Conservation (phyloP, 352 stramenopile genomes). For the Phytophthora pisi region DNA sequence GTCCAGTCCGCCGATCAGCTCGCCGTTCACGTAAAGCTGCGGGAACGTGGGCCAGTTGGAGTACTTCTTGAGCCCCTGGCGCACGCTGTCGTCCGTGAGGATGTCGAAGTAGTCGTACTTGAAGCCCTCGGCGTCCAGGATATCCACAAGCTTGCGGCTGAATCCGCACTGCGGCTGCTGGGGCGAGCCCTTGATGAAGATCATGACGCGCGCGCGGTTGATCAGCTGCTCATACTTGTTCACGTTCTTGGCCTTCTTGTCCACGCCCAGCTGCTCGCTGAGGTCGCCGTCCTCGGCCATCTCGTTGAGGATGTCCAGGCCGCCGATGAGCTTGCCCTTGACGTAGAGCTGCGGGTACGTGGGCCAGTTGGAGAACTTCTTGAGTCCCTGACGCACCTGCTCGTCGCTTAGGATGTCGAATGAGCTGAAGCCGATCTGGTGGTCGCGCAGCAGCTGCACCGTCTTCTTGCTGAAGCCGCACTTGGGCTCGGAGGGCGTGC, state of each 20-base stretch:
- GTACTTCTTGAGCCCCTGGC: conserved; percentile 97
- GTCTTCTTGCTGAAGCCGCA: conserved; percentile 96
- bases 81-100: conserved; percentile 95
- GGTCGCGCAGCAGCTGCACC: conserved; percentile 89
- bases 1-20: conserved; percentile 97
- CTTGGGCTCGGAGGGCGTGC: conserved; percentile 85
- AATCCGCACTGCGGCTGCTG: conserved; percentile 96
- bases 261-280: conserved; percentile 89
- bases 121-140: conserved; percentile 91
- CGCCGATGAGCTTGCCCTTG: conserved; percentile 92
- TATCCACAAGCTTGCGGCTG: conserved; percentile 93
- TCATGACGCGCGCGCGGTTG: conserved; percentile 92
- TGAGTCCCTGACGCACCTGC: conserved; percentile 95
- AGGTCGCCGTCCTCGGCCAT: conserved; percentile 92
- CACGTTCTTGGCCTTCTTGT: conserved; percentile 85
- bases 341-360: conserved; percentile 98
- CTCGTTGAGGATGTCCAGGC: conserved; percentile 96
- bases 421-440: conserved; percentile 92
- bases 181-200: conserved; percentile 98
- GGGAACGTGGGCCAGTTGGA: conserved; percentile 99
- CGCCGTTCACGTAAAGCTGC: conserved; percentile 97
- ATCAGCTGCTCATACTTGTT: conserved; percentile 92
- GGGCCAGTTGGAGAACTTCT: conserved; percentile 96
- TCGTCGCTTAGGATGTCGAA: conserved; percentile 96
- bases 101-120: conserved; percentile 98